Base-by-base conservation (phyloP, 495 filamentous ascomycete genomes). In the Talaromyces liani region DNA sequence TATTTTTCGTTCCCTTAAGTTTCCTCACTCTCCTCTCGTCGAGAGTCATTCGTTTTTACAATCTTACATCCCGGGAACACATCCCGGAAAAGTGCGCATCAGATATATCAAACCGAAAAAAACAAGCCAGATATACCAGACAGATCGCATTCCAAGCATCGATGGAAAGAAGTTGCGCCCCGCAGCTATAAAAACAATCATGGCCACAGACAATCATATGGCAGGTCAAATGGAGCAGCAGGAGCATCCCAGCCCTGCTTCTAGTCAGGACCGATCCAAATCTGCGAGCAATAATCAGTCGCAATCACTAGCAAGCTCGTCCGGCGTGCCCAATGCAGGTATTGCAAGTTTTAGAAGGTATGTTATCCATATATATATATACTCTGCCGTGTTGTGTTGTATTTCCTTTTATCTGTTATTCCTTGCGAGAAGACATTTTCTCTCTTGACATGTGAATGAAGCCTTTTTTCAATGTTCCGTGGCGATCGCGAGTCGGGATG, bases 321-420 rank as follows among this genome's bases (percentile, higher is more conserved):
- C 55, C 14, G 53, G 36, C 8, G 39, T 34, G 22, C 56, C 55
- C 14, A 64, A 64, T 60, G 55, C 63, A 45, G 41, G 56, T 39
- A 56, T 59, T 53, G 57, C 63, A 59, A 64, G 63, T 60, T 64
- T 64, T 33, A 59, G 63, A 64, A 64, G 63, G 63, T 64, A 59
- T 27, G 62, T 61, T 25, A 45, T 22, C 36, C 14, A 41, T 41
- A 39, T 27, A 31, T 47, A 41, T 27, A 41, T 27, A 49, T 41
- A 45, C 25, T 55, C 47, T 29, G 6, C 33, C 59, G 36, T 47
- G 36, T 12, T 45, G 27, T 63, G 16, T 63, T n/a, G 16, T 41
- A 25, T 62, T 53, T 39, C 36, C 20, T 31, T 29, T 39, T 31
- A 16, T 62, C n/a, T 56, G 24, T 12, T 56, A 5, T 27, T 56